phyloP scores from a whole-genome alignment of 1,139 yeast species.

The Debaryomycetaceae sp. region DNA sequence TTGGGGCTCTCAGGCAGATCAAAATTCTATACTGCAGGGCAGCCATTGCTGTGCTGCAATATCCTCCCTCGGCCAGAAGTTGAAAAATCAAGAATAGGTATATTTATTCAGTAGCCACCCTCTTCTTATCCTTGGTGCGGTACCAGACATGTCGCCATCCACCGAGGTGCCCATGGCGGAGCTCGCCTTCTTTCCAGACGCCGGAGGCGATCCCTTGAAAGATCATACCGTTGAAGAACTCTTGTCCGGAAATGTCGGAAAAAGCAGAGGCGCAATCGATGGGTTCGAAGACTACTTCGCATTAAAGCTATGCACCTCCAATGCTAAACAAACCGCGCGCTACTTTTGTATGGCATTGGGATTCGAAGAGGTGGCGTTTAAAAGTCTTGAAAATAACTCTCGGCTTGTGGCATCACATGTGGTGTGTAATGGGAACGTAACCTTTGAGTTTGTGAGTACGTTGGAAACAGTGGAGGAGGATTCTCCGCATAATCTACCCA shows the following conservation, averaged over 20 bases:
- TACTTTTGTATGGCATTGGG: constrained; percentile 50
- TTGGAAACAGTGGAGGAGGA: constrained; percentile 13
- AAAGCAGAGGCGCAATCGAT: constrained; percentile 15
- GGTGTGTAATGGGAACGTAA: constrained; percentile 44
- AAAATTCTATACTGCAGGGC: too few species aligned
- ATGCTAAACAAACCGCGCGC: constrained; percentile 54
- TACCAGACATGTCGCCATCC: not conserved
- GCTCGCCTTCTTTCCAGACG: constrained; percentile 15
- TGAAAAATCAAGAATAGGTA: not conserved
- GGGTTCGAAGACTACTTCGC: constrained; percentile 25
- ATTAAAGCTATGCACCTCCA: constrained; percentile 40
- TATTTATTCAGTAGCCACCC: not conserved
- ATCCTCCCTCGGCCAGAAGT: not conserved
- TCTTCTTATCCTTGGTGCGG: not conserved
- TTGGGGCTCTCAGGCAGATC: too few species aligned
- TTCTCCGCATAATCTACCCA: constrained; percentile 7
- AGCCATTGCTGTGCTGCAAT: not conserved
- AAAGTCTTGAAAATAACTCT: constrained; percentile 61
- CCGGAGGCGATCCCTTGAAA: constrained; percentile 10
- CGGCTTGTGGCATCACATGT: constrained; percentile 49
- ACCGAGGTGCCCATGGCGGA: constrained; percentile 3
- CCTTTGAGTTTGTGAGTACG: constrained; percentile 35
- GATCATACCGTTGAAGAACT: constrained; percentile 12
- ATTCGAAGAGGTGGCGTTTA: constrained; percentile 49
- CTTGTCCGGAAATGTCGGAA: constrained; percentile 12